Evolutionary conservation across 2,329 filamentous ascomycete genomes (phyloP), one percentile per base, ranked within the genome.

Genomic region (Akanthomyces uredinophilus): DNA sequence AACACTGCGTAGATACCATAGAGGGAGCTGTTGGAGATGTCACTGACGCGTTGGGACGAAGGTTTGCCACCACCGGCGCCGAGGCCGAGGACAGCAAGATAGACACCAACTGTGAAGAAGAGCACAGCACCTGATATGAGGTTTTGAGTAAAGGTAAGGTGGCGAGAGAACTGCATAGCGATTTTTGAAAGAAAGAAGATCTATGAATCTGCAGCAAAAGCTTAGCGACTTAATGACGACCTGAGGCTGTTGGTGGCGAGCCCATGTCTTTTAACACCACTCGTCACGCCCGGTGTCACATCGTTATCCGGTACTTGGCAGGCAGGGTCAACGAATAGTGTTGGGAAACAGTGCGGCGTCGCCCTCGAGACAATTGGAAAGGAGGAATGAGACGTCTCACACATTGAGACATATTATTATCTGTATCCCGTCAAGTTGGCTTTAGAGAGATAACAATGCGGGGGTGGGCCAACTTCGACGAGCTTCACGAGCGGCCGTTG

Each of bases 61-160:
- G 61, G 64, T 49, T 66, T 65, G 22, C 64, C 61, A 13, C 64
- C 64, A 20, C 64, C 64, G 10, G 64, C 64, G n/a, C 64, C 64
- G 22, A 66, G 60, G 8, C 64, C 64, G 47, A 59, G 54, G 16
- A 65, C 41, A 22, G 64, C 64, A n/a, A 64, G 54, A 20, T 64
- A 65, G 41, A 65, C 59, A n/a, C 64, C 60, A 24, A 60, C 58
- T n/a, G 54, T 49, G 37, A 60, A 65, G 63, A 65, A 63, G 43
- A 65, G 64, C 5, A 63, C 50, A 43, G 52, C 32, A 24, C 53
- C 61, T 13, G 41, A 44, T 47, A 62, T 64, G 43, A 62, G 52
- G 60, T 62, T 62, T 44, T 62, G 60, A 6, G 24, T 62, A 32
- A 50, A 62, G 53, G 60, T 50, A 24, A 58, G 55, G 44, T 39